phyloP scores from a whole-genome alignment of 1,139 yeast genomes.

The Candida dubliniensis region DNA sequence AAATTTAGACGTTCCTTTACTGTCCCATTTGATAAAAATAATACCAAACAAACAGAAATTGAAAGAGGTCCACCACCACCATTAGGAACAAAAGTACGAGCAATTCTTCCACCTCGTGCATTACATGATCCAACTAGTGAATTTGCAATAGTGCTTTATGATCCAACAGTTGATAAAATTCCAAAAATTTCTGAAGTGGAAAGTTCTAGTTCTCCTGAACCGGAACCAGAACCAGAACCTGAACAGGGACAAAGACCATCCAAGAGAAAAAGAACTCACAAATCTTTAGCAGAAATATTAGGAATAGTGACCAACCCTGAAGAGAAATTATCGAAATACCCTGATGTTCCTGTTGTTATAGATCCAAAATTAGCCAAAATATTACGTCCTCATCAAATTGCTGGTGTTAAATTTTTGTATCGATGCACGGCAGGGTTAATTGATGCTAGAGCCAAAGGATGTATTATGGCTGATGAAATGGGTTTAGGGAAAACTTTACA shows the following conservation, averaged over 20 bases:
- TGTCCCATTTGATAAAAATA: constrained; percentile 49
- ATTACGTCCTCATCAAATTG: constrained; percentile 93
- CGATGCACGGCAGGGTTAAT: constrained; percentile 88
- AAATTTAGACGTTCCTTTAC: constrained; percentile 44
- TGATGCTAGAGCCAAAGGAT: constrained; percentile 87
- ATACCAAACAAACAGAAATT: constrained; percentile 25
- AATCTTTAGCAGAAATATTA: constrained; percentile 75
- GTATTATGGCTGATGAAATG: constrained; percentile 99
- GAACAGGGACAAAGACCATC: constrained; percentile 16
- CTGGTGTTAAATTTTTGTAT: constrained; percentile 89
- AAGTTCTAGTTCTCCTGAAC: background rate
- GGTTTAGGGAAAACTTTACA: constrained; percentile 96
- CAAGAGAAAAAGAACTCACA: constrained; percentile 41
- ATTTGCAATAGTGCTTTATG: constrained; percentile 90
- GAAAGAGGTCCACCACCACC: constrained; percentile 63
- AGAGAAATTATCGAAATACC: constrained; percentile 51
- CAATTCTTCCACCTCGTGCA: constrained; percentile 78
- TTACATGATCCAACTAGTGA: constrained; percentile 92
- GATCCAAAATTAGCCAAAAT: constrained; percentile 86
- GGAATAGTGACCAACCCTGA: constrained; percentile 64
- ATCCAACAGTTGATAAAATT: constrained; percentile 82
- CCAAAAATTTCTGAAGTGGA: constrained; percentile 42
- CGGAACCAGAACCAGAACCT: constrained; percentile 4
- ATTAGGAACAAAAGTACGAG: constrained; percentile 73
- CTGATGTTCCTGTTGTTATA: constrained; percentile 93